Conservation (phyloP, 2,329 filamentous ascomycete species). For the Nothomitra cinnamomea region DNA sequence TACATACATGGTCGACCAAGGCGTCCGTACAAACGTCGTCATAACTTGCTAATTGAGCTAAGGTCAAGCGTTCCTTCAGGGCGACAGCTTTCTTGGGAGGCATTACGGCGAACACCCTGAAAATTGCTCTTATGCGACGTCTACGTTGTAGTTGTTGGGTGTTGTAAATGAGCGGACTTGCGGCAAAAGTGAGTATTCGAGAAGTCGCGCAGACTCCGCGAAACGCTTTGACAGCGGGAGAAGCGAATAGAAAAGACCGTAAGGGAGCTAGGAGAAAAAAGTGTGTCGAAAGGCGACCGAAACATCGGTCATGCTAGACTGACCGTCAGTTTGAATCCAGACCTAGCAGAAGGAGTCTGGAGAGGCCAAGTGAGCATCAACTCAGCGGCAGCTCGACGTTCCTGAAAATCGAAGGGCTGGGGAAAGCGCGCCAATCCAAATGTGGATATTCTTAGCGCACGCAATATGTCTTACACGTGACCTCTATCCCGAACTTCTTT, state of each 20-base stretch:
- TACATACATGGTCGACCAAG: slow-evolving; percentile 78
- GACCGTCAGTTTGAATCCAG: neutral
- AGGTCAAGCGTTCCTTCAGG: slow-evolving; percentile 59
- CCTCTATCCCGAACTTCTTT: neutral
- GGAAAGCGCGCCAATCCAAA: neutral
- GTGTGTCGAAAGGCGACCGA: no score
- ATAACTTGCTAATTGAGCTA: slow-evolving; percentile 78
- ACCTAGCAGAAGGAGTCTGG: neutral
- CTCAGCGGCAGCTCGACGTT: neutral
- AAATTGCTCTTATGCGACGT: neutral
- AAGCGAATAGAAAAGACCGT: neutral
- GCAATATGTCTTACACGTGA: neutral
- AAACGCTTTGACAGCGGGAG: neutral
- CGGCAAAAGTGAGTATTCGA: neutral
- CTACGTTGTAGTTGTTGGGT: neutral
- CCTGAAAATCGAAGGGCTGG: slow-evolving; percentile 2
- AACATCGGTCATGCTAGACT: no score
- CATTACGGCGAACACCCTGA: neutral
- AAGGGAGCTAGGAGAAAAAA: neutral
- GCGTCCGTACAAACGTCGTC: slow-evolving; percentile 94
- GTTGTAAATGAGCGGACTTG: neutral
- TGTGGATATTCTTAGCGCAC: neutral
- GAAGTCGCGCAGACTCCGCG: neutral
- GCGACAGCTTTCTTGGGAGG: slow-evolving; percentile 19
- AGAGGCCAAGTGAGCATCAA: neutral